Conservation (phyloP, 2,329 filamentous ascomycete genomes). For the Chaetoscypha palmicola region DNA sequence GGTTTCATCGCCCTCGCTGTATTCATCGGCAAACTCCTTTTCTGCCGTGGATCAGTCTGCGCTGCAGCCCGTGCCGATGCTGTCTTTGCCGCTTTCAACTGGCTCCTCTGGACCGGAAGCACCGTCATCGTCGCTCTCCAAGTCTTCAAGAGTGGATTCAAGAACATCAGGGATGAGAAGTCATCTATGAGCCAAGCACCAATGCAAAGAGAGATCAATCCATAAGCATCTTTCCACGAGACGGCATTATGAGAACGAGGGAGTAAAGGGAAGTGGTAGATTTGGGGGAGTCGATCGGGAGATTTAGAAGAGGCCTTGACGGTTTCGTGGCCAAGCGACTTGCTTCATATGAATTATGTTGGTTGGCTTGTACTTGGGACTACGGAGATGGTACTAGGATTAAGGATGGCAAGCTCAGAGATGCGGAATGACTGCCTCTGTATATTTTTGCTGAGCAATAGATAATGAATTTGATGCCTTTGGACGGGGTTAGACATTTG, state of each 20-base stretch:
- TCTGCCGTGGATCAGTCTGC: conserved; percentile 53
- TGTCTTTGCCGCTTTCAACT: conserved; percentile 48
- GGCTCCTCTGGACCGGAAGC: conserved; percentile 46
- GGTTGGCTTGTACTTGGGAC: background rate
- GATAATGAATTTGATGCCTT: conserved; percentile 12
- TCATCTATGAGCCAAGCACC: conserved; percentile 26
- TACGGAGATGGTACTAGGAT: no score
- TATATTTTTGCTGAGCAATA: conserved; percentile 4
- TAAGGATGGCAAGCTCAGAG: background rate
- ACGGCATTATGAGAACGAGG: conserved; percentile 2
- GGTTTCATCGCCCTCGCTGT: conserved; percentile 52
- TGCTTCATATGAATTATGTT: background rate
- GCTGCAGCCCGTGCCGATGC: conserved; percentile 46
- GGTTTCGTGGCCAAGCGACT: conserved; percentile 1
- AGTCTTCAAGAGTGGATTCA: conserved; percentile 39
- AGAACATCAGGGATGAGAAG: conserved; percentile 24
- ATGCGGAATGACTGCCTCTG: background rate
- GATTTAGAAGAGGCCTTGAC: conserved; percentile 5
- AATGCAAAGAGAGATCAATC: conserved; percentile 6
- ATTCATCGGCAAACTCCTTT: conserved; percentile 48
- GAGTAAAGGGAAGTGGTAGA: conserved; percentile 11
- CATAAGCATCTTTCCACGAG: background rate
- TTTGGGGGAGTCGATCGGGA: conserved; percentile 9
- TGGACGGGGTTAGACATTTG: background rate
- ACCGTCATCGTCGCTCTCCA: conserved; percentile 41